A percentile compares a stretch with the other conserved stretches of the same genome.
phyloP scores from a whole-genome alignment of 83 land plant species.

The Larix sibirica region DNA sequence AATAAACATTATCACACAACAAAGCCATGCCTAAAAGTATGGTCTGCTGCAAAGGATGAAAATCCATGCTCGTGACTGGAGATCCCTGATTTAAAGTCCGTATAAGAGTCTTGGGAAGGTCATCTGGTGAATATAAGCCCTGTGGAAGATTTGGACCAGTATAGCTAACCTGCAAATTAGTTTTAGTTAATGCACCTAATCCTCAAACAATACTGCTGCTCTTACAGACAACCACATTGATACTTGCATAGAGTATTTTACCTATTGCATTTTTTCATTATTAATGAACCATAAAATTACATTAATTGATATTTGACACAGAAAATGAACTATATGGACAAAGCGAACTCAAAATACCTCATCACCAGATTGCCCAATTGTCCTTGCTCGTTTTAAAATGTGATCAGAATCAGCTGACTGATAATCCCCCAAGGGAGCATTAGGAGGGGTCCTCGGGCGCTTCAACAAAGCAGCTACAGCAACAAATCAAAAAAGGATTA shows the following conservation, averaged over 20 bases:
- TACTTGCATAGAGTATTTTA: not conserved
- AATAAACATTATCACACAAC: not conserved
- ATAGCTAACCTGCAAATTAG: conserved; percentile 55
- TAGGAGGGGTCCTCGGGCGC: conserved; percentile 92
- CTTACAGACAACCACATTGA: not conserved
- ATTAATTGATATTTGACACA: not conserved
- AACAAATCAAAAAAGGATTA: conserved; percentile 6
- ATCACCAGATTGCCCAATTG: conserved; percentile 67
- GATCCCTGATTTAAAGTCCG: conserved; percentile 87
- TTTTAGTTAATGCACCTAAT: not conserved
- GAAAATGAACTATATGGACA: not conserved
- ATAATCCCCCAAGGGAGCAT: conserved; percentile 74
- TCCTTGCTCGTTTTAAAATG: conserved; percentile 75
- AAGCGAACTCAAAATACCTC: conserved; percentile 48
- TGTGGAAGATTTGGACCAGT: conserved; percentile 43
- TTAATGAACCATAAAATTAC: not conserved
- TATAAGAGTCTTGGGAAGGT: conserved; percentile 79
- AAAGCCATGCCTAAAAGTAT: conserved; percentile 72
- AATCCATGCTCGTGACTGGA: conserved; percentile 94
- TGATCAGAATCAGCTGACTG: conserved; percentile 96
- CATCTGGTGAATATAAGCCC: conserved; percentile 63
- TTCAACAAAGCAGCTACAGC: conserved; percentile 71
- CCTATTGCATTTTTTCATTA: not conserved
- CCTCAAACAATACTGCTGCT: not conserved
- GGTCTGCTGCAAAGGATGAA: conserved; percentile 91